Conservation (phyloP, 108 stramenopile genomes). For the Nitzschia putrida region DNA sequence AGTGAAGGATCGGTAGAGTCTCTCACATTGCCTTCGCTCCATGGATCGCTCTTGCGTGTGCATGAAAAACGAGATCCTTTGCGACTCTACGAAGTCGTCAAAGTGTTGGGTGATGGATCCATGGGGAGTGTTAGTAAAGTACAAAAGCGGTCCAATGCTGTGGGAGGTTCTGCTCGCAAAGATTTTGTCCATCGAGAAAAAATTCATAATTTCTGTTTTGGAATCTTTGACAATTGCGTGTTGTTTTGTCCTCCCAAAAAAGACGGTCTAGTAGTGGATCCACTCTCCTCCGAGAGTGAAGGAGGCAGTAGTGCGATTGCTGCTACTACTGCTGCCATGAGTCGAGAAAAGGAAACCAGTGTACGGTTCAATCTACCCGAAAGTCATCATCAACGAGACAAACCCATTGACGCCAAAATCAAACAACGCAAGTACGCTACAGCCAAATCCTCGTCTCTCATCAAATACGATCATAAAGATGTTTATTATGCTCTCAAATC, state of each 20-base stretch:
- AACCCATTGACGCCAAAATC: neutral
- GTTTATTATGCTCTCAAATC: conserved; percentile 65
- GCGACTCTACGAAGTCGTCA: conserved; percentile 49
- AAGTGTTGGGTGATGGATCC: conserved; percentile 55
- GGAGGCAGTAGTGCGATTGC: neutral
- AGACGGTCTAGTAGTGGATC: neutral
- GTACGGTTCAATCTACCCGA: neutral
- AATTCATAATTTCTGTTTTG: conserved; percentile 7
- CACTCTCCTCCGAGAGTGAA: neutral
- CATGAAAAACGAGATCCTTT: conserved; percentile 38
- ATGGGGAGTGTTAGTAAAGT: conserved; percentile 62
- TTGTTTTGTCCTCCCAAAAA: conserved; percentile 1
- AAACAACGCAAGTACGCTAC: neutral
- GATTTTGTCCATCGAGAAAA: conserved; percentile 24
- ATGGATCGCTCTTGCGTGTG: conserved; percentile 32
- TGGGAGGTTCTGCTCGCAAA: conserved; percentile 59
- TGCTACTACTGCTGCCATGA: neutral
- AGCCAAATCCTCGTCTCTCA: conserved; percentile 26
- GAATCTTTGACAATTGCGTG: conserved; percentile 4
- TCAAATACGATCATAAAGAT: conserved; percentile 23
- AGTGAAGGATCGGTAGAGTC: conserved; percentile 19
- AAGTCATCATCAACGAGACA: neutral
- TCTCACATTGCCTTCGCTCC: conserved; percentile 24
- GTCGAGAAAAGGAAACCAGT: conserved; percentile 7
- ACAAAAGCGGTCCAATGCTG: conserved; percentile 33